Base-by-base conservation (phyloP, 2,329 filamentous ascomycete species). In the Hymenoscyphus scutula region DNA sequence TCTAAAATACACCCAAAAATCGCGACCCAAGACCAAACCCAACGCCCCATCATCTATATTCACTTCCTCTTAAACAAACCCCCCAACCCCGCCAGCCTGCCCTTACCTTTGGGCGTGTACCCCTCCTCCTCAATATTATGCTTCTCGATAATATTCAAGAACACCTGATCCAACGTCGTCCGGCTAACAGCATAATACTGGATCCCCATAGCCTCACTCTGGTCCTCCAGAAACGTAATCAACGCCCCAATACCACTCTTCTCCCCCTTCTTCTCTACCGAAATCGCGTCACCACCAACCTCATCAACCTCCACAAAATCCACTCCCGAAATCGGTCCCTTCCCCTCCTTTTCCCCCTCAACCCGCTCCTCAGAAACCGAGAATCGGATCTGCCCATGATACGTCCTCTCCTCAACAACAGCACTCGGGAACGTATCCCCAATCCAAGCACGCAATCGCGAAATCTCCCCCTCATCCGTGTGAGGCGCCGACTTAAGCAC, bases 81-180 rank as follows among this genome's bases (percentile, higher is more conserved):
- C 38, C 38, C 38, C 5, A 45, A 23, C 5, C 41, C 41, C 19
- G 10, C 19, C 19, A 23, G 11, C 11, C 41, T 23, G 7, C n/a
- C 41, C 19, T 23, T 48, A 10, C 23, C 23, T 5, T 25, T 45
- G 4, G n/a, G 6, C 1, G 58, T 78, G 58, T 82, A 83, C 25
- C 84, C 82, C 77, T 94, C 92, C 74, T 96, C 91, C 67, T 87
- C 80, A 6, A 94, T 84, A 74, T 92, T 87, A 74, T 96, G 89
- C 75, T 87, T 84, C 1, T 88, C 88, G 0, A 97, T 92, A 72
- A 97, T 95, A 29, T 83, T 84, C 74, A 97, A 76, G 76, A 97
- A 97, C 0, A 97, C 92, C 76, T 97, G 91, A 73, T 97, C 93
- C 51, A 97, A 78, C 17, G 91, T 96, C 19, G 92, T 95, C 27